Conservation (phyloP, 495 filamentous ascomycete genomes). For the Penicillium bialowiezense region DNA sequence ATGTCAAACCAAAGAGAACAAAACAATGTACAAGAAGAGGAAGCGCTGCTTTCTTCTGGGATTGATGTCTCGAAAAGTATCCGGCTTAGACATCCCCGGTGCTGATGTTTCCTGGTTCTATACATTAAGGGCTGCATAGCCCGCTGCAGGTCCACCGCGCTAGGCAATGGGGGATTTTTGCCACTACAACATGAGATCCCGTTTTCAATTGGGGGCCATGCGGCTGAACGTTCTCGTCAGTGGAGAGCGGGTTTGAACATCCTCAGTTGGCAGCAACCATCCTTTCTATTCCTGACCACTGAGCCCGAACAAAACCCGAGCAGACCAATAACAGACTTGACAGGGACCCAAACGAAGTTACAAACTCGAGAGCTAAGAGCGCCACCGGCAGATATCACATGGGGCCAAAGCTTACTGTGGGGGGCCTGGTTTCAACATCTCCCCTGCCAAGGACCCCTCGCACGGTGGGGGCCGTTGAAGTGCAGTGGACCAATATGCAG, state of each 20-base stretch:
- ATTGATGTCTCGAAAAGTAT: neutral
- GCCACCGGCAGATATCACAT: too few relatives aligned
- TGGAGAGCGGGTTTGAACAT: neutral
- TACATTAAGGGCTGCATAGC: neutral
- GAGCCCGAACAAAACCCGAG: neutral
- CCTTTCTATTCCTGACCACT: neutral
- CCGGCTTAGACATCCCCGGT: neutral
- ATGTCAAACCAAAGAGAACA: too few relatives aligned
- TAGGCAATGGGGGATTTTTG: neutral
- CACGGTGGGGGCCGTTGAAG: neutral
- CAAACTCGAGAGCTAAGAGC: too few relatives aligned
- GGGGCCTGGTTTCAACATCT: neutral
- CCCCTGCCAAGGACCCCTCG: neutral
- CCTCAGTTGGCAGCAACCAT: neutral
- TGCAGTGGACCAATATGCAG: neutral
- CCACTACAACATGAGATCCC: neutral
- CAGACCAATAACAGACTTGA: neutral
- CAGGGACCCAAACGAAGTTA: too few relatives aligned
- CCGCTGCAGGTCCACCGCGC: neutral
- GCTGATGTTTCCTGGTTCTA: neutral
- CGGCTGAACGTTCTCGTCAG: neutral
- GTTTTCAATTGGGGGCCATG: neutral
- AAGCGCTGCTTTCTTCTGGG: neutral
- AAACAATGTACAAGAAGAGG: too few relatives aligned
- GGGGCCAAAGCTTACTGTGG: neutral